Evolutionary conservation across 345 rosid genomes (phyloP).

Genomic region (Isatis tinctoria): DNA sequence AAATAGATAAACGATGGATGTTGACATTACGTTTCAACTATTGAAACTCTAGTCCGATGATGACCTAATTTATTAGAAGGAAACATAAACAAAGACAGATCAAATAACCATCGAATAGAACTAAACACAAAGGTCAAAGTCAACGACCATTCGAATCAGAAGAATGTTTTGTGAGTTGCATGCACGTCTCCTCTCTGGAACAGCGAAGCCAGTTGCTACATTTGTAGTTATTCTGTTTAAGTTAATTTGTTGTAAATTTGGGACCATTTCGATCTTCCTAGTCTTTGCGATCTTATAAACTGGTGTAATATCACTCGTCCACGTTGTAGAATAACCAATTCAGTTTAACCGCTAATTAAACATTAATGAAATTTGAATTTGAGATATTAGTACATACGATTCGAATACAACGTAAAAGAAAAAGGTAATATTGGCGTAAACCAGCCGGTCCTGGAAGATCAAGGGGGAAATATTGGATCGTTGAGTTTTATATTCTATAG

Average conservation of each 20-base stretch:
- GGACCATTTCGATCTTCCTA: not conserved
- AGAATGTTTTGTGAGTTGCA: slow-evolving; percentile 1
- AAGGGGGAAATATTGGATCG: not conserved
- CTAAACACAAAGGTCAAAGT: slow-evolving; percentile 13
- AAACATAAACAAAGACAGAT: slow-evolving; percentile 1
- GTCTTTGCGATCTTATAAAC: slow-evolving; percentile 3
- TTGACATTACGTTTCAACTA: not conserved
- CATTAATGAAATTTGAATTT: not conserved
- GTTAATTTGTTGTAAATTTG: not conserved
- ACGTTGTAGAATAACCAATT: not conserved
- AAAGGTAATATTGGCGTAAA: not conserved
- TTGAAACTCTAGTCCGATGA: not conserved
- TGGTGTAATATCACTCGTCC: not conserved
- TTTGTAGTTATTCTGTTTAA: not conserved
- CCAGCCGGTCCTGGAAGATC: not conserved
- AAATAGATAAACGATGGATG: not conserved
- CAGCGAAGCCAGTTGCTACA: not conserved
- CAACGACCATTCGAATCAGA: not conserved
- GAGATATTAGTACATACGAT: not conserved
- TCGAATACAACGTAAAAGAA: not conserved
- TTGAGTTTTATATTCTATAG: not conserved
- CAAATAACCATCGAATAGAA: not conserved
- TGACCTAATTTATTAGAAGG: not conserved
- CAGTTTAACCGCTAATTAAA: not conserved
- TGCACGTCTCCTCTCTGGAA: slow-evolving; percentile 21